Evolutionary conservation across 179 eudicot species (phyloP).

Genomic region (Kewa caespitosa): DNA sequence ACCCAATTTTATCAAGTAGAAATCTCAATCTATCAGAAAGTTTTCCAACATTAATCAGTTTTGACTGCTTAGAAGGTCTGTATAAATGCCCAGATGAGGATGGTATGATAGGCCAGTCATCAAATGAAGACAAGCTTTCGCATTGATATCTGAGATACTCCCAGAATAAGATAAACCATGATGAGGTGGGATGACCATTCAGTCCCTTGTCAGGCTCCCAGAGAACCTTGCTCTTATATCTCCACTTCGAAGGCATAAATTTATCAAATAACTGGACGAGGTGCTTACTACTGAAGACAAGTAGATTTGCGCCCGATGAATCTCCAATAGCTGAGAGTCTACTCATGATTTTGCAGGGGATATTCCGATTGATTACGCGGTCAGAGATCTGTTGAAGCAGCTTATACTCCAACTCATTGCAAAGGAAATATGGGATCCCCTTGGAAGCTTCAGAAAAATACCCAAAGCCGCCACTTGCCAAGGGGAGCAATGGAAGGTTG

Average conservation of each 20-base stretch:
- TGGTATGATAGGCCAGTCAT: slow-evolving; percentile 96
- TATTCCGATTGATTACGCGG: slow-evolving; percentile 60
- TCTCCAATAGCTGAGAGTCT: slow-evolving; percentile 73
- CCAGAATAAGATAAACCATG: slow-evolving; percentile 87
- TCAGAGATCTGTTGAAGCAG: slow-evolving; percentile 73
- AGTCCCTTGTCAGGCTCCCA: slow-evolving; percentile 60
- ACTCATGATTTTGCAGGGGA: slow-evolving; percentile 51
- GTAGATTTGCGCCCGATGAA: slow-evolving; percentile 69
- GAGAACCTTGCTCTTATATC: slow-evolving; percentile 54
- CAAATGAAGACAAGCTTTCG: slow-evolving; percentile 63
- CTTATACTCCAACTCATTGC: slow-evolving; percentile 70
- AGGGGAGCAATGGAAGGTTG: slow-evolving; percentile 79
- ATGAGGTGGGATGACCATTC: slow-evolving; percentile 53
- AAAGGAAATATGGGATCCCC: slow-evolving; percentile 66
- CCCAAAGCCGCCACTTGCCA: slow-evolving; percentile 88
- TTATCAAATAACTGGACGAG: slow-evolving; percentile 61
- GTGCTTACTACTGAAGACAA: slow-evolving; percentile 52
- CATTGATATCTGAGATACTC: slow-evolving; percentile 67
- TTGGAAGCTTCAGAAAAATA: slow-evolving; percentile 53
- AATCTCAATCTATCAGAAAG: slow-evolving; percentile 61
- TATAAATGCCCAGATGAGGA: slow-evolving; percentile 78
- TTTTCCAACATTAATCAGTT: slow-evolving; percentile 62
- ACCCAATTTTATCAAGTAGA: slow-evolving; percentile 79
- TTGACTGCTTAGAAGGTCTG: slow-evolving; percentile 63
- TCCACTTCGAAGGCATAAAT: slow-evolving; percentile 87